Percentiles rank a stretch among this genome's conserved stretches.
These are phyloP conservation scores for Diatrype stigma DNA, from an alignment of 2,329 filamentous ascomycete genomes.

Conservation along the genomic window DNA sequence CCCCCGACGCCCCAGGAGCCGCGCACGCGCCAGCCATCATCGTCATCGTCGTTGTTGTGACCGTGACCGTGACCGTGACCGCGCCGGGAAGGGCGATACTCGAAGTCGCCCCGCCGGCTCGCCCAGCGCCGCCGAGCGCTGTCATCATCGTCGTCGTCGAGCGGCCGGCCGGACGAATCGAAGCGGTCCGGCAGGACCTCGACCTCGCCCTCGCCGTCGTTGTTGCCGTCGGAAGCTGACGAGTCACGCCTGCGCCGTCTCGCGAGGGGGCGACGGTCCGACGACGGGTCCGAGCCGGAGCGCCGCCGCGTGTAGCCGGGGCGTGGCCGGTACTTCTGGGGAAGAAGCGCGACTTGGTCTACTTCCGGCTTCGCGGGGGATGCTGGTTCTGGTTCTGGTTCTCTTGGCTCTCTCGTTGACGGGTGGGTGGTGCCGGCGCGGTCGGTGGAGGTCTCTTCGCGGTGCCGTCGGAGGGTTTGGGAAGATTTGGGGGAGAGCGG, in stretches of 20 bases:
- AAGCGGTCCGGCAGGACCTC: conserved; percentile 29
- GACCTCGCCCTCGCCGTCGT: conserved; percentile 6
- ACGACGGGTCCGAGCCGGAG: conserved; percentile 20
- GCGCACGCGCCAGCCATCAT: neutral
- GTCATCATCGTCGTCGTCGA: conserved; percentile 9
- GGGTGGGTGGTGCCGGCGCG: neutral
- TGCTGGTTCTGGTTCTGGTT: neutral
- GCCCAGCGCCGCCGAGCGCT: conserved; percentile 3
- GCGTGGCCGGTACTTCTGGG: neutral
- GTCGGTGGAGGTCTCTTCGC: conserved; percentile 7
- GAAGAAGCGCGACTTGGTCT: no score
- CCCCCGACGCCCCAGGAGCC: conserved; percentile 8
- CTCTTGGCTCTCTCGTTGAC: no score
- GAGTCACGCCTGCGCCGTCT: conserved; percentile 2
- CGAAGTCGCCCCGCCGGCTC: conserved; percentile 16
- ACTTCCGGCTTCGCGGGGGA: neutral
- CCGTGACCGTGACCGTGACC: neutral
- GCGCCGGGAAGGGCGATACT: conserved; percentile 9
- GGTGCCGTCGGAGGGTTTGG: conserved; percentile 22
- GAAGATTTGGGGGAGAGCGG: conserved; percentile 28
- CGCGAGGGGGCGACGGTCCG: conserved; percentile 8
- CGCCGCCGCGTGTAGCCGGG: conserved; percentile 11
- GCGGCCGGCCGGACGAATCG: conserved; percentile 20
- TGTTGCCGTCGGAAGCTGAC: neutral
- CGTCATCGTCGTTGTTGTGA: neutral